phyloP scores from a whole-genome alignment of 345 rosid genomes.

The Alliaria petiolata region DNA sequence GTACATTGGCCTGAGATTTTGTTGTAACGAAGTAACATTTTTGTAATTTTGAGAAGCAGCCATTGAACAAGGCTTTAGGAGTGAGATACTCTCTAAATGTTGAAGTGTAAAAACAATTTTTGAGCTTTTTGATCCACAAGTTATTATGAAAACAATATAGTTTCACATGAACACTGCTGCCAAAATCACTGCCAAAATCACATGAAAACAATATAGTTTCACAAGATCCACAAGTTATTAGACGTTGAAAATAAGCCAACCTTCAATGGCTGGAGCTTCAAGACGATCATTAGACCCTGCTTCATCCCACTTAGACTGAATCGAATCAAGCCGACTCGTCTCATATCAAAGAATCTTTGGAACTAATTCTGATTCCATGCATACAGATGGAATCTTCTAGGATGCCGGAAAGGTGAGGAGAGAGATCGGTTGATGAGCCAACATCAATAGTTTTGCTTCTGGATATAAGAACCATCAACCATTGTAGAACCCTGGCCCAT shows the following conservation, averaged over 20 bases:
- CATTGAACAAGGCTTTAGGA: background rate
- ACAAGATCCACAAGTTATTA: no score
- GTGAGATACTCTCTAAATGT: background rate
- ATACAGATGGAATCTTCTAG: constrained; percentile 18
- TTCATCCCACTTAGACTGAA: constrained; percentile 29
- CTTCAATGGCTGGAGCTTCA: constrained; percentile 37
- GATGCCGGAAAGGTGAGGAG: constrained; percentile 33
- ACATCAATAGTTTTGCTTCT: constrained; percentile 33
- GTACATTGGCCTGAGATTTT: constrained; percentile 31
- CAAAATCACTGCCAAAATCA: no score
- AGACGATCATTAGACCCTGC: constrained; percentile 27
- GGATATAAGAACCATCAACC: constrained; percentile 23
- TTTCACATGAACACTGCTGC: no score
- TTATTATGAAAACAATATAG: no score
- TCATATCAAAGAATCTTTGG: constrained; percentile 34
- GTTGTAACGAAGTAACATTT: background rate
- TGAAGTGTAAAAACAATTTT: background rate
- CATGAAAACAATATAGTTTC: no score
- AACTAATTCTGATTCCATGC: no score
- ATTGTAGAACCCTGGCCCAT: constrained; percentile 28
- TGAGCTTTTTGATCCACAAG: background rate
- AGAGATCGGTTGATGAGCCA: constrained; percentile 24
- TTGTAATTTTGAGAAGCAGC: constrained; percentile 2
- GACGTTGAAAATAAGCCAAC: constrained; percentile 40
- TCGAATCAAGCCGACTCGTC: constrained; percentile 29